A percentile compares a stretch with the other conserved stretches of the same genome.
These are phyloP conservation scores for Metarhizium brunneum DNA, from an alignment of 2,329 filamentous ascomycete species.

Conservation along the genomic window DNA sequence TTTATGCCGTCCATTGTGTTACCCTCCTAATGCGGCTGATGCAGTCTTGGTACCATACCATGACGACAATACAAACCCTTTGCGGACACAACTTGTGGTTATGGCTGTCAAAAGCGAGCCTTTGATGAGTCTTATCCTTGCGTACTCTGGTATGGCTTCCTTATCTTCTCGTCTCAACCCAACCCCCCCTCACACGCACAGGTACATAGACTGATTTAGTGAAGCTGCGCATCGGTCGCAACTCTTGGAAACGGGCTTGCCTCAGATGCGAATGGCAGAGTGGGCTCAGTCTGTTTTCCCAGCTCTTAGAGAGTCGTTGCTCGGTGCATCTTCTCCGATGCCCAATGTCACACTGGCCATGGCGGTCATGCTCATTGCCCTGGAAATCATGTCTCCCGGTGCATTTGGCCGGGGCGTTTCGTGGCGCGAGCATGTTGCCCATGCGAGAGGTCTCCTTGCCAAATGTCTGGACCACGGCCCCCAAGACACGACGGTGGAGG, in stretches of 20 bases:
- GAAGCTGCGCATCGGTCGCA: conserved; percentile 68
- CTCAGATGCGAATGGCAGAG: conserved; percentile 65
- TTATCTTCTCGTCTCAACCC: background rate
- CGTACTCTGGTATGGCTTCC: conserved; percentile 51
- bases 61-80: conserved; percentile 42
- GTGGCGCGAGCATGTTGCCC: conserved; percentile 71
- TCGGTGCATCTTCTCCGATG: conserved; percentile 50
- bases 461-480: conserved; percentile 39
- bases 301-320: conserved; percentile 57
- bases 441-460: conserved; percentile 67
- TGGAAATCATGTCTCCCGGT: conserved; percentile 75
- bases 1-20: conserved; percentile 22
- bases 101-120: conserved; percentile 63
- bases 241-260: conserved; percentile 64
- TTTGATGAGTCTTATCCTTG: conserved; percentile 66
- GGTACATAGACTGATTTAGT: background rate
- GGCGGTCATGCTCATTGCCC: conserved; percentile 74
- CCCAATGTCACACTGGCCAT: conserved; percentile 69
- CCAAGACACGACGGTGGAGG: conserved; percentile 41
- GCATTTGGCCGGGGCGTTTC: conserved; percentile 72
- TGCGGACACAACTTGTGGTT: conserved; percentile 38
- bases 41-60: conserved; percentile 40
- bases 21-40: background rate
- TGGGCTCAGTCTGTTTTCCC: conserved; percentile 78
- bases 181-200: background rate